Percentiles rank a stretch among this genome's conserved stretches.
Conservation (phyloP, 805 yeast species). For the Scheffersomyces stipitis region DNA sequence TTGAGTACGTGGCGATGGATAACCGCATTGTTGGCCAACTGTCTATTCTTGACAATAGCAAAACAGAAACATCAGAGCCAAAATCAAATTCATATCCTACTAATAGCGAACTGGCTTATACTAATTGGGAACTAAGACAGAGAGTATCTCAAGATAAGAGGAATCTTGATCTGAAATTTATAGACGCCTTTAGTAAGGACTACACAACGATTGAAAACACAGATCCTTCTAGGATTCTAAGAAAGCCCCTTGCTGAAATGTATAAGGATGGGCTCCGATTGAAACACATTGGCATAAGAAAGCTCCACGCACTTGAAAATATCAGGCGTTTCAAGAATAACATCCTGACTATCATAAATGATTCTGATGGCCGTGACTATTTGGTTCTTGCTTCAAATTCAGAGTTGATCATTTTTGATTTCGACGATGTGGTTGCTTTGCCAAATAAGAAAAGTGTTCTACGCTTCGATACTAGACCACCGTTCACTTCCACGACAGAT, state of each 20-base stretch:
- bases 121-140: slow-evolving; percentile 37
- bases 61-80: no score
- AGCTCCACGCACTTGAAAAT: slow-evolving; percentile 18
- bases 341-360: slow-evolving; percentile 23
- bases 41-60: no score
- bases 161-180: slow-evolving; percentile 4
- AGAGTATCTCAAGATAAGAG: slow-evolving; percentile 19
- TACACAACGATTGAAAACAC: slow-evolving; percentile 14
- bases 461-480: slow-evolving; percentile 44
- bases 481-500: slow-evolving; percentile 39
- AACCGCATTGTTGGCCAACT: no score
- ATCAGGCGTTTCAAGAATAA: slow-evolving; percentile 45
- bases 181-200: slow-evolving; percentile 7
- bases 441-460: slow-evolving; percentile 26
- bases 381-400: slow-evolving; percentile 36
- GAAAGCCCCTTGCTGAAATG: slow-evolving; percentile 33
- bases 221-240: slow-evolving; percentile 17
- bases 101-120: slow-evolving; percentile 28
- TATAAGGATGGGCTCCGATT: slow-evolving; percentile 34
- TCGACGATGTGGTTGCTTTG: slow-evolving; percentile 24
- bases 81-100: no score
- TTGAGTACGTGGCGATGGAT: not conserved
- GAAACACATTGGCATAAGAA: slow-evolving; percentile 18
- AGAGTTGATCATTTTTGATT: slow-evolving; percentile 31
- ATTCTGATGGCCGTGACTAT: slow-evolving; percentile 13